Percentiles rank a stretch among this genome's conserved stretches.
Evolutionary conservation across 768 basidiomycete genomes (phyloP).

Genomic region (Hirschioporus abietinus): DNA sequence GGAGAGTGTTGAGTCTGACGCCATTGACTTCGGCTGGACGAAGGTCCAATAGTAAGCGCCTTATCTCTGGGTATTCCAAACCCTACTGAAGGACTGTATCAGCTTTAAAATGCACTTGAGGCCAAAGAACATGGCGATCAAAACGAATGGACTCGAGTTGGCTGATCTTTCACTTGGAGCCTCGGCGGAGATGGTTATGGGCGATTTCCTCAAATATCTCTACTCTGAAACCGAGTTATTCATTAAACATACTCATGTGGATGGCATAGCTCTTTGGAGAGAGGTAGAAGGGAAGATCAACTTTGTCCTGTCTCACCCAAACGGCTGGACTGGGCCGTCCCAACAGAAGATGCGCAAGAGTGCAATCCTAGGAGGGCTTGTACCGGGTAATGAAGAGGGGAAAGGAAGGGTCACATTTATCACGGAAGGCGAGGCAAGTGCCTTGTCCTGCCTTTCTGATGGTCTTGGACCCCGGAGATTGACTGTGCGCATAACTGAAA

Average conservation of each 20-base stretch:
- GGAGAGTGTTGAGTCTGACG: not conserved
- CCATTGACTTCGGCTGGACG: not conserved
- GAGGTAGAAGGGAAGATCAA: conserved; percentile 17
- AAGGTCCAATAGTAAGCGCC: not conserved
- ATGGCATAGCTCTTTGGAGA: conserved; percentile 21
- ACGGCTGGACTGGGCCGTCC: conserved; percentile 42
- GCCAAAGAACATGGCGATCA: not conserved
- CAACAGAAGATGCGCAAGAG: conserved; percentile 40
- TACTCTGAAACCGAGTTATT: conserved; percentile 36
- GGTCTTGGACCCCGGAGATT: conserved; percentile 27
- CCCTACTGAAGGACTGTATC: not conserved
- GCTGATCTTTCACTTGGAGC: conserved; percentile 34
- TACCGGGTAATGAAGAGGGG: conserved; percentile 32
- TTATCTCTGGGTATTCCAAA: not conserved
- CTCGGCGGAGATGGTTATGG: conserved; percentile 37
- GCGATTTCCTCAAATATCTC: conserved; percentile 47
- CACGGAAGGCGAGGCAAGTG: conserved; percentile 49
- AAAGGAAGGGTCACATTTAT: conserved; percentile 40
- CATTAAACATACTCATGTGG: conserved; percentile 40
- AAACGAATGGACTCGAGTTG: not conserved
- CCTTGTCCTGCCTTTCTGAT: conserved; percentile 41
- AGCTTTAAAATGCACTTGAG: conserved; percentile 2
- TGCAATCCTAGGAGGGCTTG: conserved; percentile 34
- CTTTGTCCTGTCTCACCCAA: conserved; percentile 43
- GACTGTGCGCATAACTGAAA: too few relatives aligned